Percentiles rank a stretch among this genome's conserved stretches.
These are phyloP conservation scores for Hymenoscyphus linearis DNA, from an alignment of 2,329 filamentous ascomycete species.

Conservation along the genomic window DNA sequence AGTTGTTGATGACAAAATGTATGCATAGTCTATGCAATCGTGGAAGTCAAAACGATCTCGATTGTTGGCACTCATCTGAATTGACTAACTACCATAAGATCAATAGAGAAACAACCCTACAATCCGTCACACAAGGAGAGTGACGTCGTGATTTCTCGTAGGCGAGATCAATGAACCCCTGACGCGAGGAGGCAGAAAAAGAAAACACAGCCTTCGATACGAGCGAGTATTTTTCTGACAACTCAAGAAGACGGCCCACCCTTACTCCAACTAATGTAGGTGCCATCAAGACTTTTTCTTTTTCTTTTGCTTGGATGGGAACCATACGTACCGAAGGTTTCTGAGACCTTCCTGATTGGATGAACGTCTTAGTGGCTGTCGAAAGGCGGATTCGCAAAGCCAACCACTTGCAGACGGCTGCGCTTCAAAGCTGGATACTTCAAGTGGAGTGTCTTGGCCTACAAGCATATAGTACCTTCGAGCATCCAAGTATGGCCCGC, in stretches of 20 bases:
- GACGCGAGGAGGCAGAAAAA: background rate
- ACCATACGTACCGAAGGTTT: background rate
- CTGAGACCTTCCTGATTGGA: background rate
- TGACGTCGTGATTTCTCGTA: background rate
- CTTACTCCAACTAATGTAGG: background rate
- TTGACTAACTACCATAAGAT: no score
- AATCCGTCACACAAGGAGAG: background rate
- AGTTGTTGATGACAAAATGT: no score
- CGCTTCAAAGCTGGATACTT: background rate
- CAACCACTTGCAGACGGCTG: background rate
- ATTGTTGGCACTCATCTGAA: no score
- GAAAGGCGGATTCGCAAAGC: background rate
- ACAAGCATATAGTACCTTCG: background rate
- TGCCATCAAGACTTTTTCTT: background rate
- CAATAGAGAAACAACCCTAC: no score
- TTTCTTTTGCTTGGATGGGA: background rate
- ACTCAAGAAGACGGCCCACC: background rate
- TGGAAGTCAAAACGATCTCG: no score
- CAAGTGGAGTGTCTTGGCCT: background rate
- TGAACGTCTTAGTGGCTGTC: background rate
- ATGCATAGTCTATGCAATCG: no score
- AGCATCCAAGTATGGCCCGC: background rate
- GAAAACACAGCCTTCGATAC: background rate
- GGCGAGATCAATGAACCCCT: background rate
- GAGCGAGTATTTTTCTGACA: background rate